Conservation (phyloP, 2,329 filamentous ascomycete genomes). For the Zymoseptoria ardabiliae region DNA sequence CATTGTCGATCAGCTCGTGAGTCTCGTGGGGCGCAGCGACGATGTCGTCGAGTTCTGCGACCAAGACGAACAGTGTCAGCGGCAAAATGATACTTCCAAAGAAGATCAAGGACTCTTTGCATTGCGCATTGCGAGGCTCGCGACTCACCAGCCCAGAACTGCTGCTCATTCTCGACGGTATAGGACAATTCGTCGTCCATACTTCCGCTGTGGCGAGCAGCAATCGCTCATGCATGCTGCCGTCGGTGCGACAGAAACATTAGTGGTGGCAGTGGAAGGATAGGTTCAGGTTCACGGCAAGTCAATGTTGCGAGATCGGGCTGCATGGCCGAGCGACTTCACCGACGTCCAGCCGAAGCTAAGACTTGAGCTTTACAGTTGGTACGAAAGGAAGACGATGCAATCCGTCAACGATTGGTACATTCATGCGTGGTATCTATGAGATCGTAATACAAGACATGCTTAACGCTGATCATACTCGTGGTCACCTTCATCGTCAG, state of each 20-base stretch:
- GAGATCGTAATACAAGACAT: not conserved
- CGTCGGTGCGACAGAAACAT: not conserved
- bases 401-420: not conserved
- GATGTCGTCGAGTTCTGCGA: conserved; percentile 59
- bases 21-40: conserved; percentile 52
- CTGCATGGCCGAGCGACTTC: not conserved
- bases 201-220: conserved; percentile 17
- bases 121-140: conserved; percentile 21
- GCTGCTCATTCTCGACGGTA: conserved; percentile 68
- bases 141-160: conserved; percentile 77
- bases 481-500: not conserved
- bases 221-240: not conserved
- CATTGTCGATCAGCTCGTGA: conserved; percentile 70
- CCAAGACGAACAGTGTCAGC: conserved; percentile 6
- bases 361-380: not conserved
- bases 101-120: not conserved
- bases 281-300: not conserved
- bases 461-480: not conserved
- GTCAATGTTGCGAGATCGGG: not conserved
- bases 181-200: conserved; percentile 60
- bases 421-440: not conserved
- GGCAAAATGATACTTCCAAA: conserved; percentile 4
- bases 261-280: not conserved
- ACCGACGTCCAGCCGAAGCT: not conserved
- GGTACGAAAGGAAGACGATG: not conserved